Percentiles rank a stretch among this genome's conserved stretches.
These are phyloP conservation scores for Larix kaempferi DNA, from an alignment of 75 land plant species.

Conservation along the genomic window DNA sequence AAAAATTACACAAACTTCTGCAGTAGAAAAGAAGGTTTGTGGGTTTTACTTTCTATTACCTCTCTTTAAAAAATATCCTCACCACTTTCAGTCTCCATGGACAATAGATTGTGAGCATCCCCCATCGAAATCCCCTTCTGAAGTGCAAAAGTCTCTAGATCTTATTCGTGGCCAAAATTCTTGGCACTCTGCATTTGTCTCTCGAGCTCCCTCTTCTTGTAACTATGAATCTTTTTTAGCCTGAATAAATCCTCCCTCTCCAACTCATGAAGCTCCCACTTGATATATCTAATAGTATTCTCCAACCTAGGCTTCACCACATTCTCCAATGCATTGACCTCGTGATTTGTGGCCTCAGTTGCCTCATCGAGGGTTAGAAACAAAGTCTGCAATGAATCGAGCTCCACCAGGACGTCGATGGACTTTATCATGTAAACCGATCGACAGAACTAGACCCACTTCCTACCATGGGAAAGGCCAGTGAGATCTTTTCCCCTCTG, in stretches of 20 bases:
- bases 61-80: constrained; percentile 47
- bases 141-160: constrained; percentile 35
- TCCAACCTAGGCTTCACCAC: constrained; percentile 90
- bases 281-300: constrained; percentile 86
- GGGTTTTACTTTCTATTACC: too few relatives aligned
- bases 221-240: constrained; percentile 90
- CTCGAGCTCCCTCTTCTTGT: constrained; percentile 85
- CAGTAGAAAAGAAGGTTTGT: too few relatives aligned
- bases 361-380: constrained; percentile 92
- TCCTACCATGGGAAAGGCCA: constrained; percentile 85
- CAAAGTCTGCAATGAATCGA: constrained; percentile 91
- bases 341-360: constrained; percentile 86
- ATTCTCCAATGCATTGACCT: constrained; percentile 94
- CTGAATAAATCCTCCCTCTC: constrained; percentile 94
- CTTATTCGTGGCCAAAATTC: constrained; percentile 43
- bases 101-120: constrained; percentile 45
- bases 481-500: too few relatives aligned
- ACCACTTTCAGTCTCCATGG: constrained; percentile 44
- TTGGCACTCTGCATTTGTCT: constrained; percentile 44
- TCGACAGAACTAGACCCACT: constrained; percentile 76
- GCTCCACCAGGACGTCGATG: constrained; percentile 88
- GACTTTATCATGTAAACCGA: constrained; percentile 75
- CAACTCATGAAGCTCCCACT: constrained; percentile 90
- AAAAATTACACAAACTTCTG: too few relatives aligned
- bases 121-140: constrained; percentile 39